Conservation (phyloP, 2,329 filamentous ascomycete species). For the Fusarium dimerum region DNA sequence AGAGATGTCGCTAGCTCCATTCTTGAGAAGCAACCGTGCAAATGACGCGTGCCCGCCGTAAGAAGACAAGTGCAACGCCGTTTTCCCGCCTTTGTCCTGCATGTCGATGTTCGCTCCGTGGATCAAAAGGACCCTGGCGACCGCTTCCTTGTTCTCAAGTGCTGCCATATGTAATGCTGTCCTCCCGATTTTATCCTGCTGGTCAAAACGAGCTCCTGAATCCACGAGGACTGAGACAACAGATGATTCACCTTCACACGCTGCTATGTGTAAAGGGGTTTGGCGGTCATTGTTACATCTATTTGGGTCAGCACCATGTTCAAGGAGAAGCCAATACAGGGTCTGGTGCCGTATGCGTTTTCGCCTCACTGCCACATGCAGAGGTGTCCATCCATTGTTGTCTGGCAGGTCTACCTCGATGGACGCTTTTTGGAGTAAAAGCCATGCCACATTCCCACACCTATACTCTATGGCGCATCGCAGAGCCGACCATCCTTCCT, state of each 20-base stretch:
- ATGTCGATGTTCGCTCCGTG: background rate
- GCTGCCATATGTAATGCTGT: background rate
- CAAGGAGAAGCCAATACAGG: slow-evolving; percentile 1
- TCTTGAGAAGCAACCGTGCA: background rate
- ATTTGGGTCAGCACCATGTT: background rate
- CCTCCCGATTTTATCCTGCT: background rate
- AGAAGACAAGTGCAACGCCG: background rate
- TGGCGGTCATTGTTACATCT: background rate
- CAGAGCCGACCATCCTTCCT: background rate
- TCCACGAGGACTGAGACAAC: background rate
- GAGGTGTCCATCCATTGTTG: background rate
- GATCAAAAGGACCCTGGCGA: background rate
- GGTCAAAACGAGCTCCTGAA: background rate
- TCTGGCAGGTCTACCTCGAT: background rate
- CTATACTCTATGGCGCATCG: background rate
- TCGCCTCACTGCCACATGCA: background rate
- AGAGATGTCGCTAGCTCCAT: background rate
- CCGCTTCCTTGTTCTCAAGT: background rate
- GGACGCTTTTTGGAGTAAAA: background rate
- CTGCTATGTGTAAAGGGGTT: background rate
- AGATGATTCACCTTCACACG: background rate
- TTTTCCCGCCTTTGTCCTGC: background rate
- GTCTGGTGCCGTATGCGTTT: background rate
- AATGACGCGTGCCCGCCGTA: background rate
- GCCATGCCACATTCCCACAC: background rate